Conservation (phyloP, 768 basidiomycete species). For the Serendipita sp. region DNA sequence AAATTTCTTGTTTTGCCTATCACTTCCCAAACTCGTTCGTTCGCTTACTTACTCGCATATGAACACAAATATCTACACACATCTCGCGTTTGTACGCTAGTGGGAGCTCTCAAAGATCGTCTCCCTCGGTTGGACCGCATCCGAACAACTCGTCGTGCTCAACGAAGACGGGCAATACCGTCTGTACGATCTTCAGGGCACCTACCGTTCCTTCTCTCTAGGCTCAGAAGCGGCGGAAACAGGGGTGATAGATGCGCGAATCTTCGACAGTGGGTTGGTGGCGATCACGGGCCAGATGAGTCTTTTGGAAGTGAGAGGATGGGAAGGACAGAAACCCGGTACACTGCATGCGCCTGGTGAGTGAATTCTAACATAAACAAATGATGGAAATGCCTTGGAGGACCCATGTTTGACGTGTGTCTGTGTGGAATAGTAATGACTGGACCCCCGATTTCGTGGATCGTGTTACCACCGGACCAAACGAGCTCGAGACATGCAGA, state of each 20-base stretch:
- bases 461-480: constrained; percentile 76
- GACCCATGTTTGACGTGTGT: too few relatives aligned
- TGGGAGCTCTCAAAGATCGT: constrained; percentile 84
- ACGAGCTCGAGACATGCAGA: constrained; percentile 84
- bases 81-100: constrained; percentile 27
- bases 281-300: constrained; percentile 62
- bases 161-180: constrained; percentile 90
- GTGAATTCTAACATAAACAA: constrained; percentile 20
- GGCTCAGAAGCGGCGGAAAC: constrained; percentile 68
- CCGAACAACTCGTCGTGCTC: constrained; percentile 67
- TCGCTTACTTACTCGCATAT: too few relatives aligned
- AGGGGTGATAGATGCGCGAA: constrained; percentile 71
- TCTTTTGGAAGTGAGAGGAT: constrained; percentile 76
- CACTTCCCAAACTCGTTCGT: not conserved
- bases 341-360: constrained; percentile 59
- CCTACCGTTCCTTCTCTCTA: constrained; percentile 73
- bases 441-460: constrained; percentile 64
- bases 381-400: too few relatives aligned
- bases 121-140: constrained; percentile 69
- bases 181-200: constrained; percentile 72
- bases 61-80: not conserved
- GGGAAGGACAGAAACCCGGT: constrained; percentile 64
- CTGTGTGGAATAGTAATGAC: not conserved
- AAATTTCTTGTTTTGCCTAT: too few relatives aligned
- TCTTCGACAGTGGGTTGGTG: constrained; percentile 77